Base-by-base conservation (phyloP, 192 early-diverging fungal species). In the Borealophlyctis nickersoniae region DNA sequence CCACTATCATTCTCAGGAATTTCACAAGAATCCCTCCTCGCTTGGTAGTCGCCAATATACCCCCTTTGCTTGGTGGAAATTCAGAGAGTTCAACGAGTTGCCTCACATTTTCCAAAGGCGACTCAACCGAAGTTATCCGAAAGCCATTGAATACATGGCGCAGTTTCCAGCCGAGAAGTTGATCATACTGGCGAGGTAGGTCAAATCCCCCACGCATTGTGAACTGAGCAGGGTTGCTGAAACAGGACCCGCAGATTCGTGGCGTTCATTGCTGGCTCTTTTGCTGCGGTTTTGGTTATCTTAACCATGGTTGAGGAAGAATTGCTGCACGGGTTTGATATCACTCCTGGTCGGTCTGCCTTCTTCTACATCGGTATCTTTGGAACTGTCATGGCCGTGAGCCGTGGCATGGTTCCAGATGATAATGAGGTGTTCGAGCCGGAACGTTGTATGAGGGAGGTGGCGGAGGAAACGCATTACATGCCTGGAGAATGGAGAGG, bases 61-160 rank as follows among this genome's bases (percentile, higher is more conserved):
- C 0, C 88, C 88, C 5, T 83, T 90, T 56, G 96, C 96, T 2
- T 77, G 81, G 29, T 98, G 91, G 93, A 92, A 91, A 71, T 91
- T 98, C 62, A 87, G 96, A 55, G 94, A 97, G 76, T 98, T 98
- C 67, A 98, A 99, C 73, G 98, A 99, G 70, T 79, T 98, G 22
- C 92, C 95, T 0, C 94, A 99, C 71, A 60, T 89, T 22, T 95
- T 97, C 69, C 72, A 88, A 32, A 69, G 71, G 26, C 87, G 98
- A 13, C 72, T 98, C 22, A 85, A 86, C 60, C 58, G 81, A 0
- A 91, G 89, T 26, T 85, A 92, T 69, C 80, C 82, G 11, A 69
- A 81, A 49, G 94, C 96, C 0, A 84, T 81, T 32, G 73, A 85
- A 63, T 99, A 99, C 71, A 74, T 98, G 48, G 73, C 85, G 36